phyloP scores from a whole-genome alignment of 495 filamentous ascomycete species.

The Aspergillus coremiiformis region DNA sequence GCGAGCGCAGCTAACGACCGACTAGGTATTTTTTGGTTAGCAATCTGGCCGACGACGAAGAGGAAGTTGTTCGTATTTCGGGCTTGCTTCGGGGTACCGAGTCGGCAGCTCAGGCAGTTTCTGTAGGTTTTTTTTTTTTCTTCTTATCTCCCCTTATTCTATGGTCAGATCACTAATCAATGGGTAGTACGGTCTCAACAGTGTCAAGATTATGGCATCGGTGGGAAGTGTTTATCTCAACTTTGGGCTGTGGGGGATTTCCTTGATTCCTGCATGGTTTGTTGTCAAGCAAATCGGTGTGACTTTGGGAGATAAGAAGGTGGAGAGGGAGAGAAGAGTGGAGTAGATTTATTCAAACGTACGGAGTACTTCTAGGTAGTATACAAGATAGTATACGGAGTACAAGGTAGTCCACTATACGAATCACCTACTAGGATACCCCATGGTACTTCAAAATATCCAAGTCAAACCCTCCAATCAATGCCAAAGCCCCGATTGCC shows the following conservation, averaged over 20 bases:
- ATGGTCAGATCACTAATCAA: slow-evolving; percentile 2
- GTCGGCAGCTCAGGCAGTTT: slow-evolving; percentile 55
- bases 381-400: not conserved
- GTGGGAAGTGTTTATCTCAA: slow-evolving; percentile 56
- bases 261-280: slow-evolving; percentile 53
- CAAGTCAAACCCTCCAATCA: too few relatives aligned
- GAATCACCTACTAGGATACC: too few relatives aligned
- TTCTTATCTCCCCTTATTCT: too few relatives aligned
- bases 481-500: too few relatives aligned
- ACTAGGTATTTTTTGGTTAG: slow-evolving; percentile 53
- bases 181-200: slow-evolving; percentile 48
- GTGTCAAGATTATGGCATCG: slow-evolving; percentile 48
- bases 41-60: slow-evolving; percentile 47
- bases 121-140: slow-evolving; percentile 23
- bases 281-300: slow-evolving; percentile 47
- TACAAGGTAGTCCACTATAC: too few relatives aligned
- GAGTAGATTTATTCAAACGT: not conserved
- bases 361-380: not conserved
- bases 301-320: slow-evolving; percentile 28
- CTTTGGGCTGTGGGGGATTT: slow-evolving; percentile 52
- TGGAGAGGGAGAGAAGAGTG: slow-evolving; percentile 22
- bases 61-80: slow-evolving; percentile 53
- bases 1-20: slow-evolving; percentile 4
- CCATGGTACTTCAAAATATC: too few relatives aligned
- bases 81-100: slow-evolving; percentile 55